Conservation (phyloP, 208 protist species). For the Trypanosoma brucei region DNA sequence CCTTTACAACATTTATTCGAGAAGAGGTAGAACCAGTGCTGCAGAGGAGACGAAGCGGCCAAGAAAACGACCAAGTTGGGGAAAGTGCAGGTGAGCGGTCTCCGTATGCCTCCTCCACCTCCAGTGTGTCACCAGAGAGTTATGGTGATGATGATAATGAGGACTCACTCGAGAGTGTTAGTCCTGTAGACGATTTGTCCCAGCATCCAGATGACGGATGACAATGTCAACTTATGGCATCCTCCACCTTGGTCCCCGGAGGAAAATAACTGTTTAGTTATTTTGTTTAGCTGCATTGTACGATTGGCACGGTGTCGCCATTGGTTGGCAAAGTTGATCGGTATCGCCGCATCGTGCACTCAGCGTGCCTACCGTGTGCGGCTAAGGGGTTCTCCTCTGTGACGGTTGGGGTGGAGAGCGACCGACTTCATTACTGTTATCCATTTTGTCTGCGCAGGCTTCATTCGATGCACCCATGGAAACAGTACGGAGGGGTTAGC, state of each 20-base stretch:
- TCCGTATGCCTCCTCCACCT: neutral
- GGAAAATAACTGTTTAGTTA: neutral
- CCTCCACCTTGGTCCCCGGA: neutral
- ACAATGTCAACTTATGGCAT: neutral
- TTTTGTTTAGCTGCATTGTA: neutral
- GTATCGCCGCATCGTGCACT: neutral
- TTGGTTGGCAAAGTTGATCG: neutral
- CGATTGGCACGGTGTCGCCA: neutral
- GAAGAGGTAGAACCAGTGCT: slow-evolving; percentile 50
- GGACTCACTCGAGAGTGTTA: neutral
- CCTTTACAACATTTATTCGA: slow-evolving; percentile 31
- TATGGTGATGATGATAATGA: neutral
- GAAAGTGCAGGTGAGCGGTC: neutral
- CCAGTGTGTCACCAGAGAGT: neutral
- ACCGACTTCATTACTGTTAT: too few species aligned
- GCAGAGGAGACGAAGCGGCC: neutral
- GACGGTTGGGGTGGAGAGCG: too few species aligned
- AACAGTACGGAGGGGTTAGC: too few species aligned
- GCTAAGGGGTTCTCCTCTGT: too few species aligned
- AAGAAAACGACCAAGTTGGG: slow-evolving; percentile 9
- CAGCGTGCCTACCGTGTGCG: too few species aligned
- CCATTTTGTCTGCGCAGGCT: too few species aligned
- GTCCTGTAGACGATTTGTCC: neutral
- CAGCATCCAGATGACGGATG: too few species aligned
- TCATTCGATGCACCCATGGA: too few species aligned